Percentiles rank a stretch among this genome's conserved stretches.
Evolutionary conservation across 208 protist genomes (phyloP).

Genomic region (Leishmania guyanensis): DNA sequence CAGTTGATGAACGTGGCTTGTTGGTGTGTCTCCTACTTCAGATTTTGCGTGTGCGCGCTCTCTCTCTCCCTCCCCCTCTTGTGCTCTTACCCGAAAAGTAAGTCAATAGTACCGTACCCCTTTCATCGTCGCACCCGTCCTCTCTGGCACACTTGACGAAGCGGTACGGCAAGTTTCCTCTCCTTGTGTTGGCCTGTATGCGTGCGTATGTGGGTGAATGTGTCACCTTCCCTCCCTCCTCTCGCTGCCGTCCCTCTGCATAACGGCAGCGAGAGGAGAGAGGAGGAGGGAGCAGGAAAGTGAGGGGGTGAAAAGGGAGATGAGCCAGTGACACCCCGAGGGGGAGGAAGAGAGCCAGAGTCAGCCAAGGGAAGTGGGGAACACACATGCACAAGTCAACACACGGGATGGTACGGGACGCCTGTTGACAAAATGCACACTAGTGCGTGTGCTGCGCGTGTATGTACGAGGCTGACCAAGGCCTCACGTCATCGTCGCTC

Average conservation of each 20-base stretch:
- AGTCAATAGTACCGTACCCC: neutral
- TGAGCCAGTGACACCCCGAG: neutral
- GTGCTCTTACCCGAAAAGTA: neutral
- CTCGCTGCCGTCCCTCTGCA: neutral
- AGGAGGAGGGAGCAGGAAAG: neutral
- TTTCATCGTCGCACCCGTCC: neutral
- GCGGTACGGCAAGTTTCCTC: neutral
- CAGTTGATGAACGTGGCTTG: neutral
- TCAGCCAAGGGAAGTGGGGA: neutral
- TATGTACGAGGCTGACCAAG: neutral
- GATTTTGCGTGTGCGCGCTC: neutral
- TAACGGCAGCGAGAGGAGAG: neutral
- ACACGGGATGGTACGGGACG: neutral
- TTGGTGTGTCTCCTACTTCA: neutral
- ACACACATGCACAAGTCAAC: neutral
- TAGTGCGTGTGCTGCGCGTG: neutral
- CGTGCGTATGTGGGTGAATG: neutral
- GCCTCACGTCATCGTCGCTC: neutral
- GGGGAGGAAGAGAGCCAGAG: neutral
- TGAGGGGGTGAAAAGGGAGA: neutral
- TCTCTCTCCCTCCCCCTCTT: conserved; percentile 6
- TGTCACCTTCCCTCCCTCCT: neutral
- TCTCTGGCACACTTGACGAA: neutral
- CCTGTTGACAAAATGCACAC: neutral
- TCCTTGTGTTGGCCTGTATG: neutral